These are phyloP conservation scores for Maudiozyma pseudohumilis DNA, from an alignment of 805 yeast genomes.

Conservation along the genomic window DNA sequence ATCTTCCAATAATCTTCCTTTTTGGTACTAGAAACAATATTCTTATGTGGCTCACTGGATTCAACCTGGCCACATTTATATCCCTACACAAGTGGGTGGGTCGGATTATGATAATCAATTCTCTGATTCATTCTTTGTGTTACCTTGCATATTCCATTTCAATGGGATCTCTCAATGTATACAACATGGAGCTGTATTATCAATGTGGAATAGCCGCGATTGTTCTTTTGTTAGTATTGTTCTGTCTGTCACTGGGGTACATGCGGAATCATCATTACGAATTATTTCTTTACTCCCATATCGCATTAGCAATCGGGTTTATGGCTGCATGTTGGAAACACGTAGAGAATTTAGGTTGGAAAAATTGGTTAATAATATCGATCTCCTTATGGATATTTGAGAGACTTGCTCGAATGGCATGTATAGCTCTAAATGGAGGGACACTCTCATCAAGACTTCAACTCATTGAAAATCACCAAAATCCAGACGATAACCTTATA, in stretches of 20 bases:
- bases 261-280: conserved; percentile 36
- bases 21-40: conserved; percentile 71
- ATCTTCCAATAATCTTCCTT: conserved; percentile 45
- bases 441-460: conserved; percentile 11
- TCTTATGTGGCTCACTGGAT: conserved; percentile 48
- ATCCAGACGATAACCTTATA: conserved; percentile 10
- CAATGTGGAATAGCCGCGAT: conserved; percentile 35
- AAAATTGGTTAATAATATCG: conserved; percentile 33
- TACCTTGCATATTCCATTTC: conserved; percentile 31
- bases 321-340: conserved; percentile 39
- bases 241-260: conserved; percentile 24
- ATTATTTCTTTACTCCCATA: conserved; percentile 37
- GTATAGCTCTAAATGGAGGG: conserved; percentile 20
- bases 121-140: conserved; percentile 32
- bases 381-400: conserved; percentile 35
- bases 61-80: conserved; percentile 55
- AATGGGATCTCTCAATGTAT: conserved; percentile 6
- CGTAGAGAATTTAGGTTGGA: conserved; percentile 36
- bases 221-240: conserved; percentile 20
- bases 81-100: conserved; percentile 54
- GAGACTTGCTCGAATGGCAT: conserved; percentile 30
- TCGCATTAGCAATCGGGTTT: conserved; percentile 33
- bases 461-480: conserved; percentile 5
- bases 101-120: conserved; percentile 31
- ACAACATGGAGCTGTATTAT: conserved; percentile 25